Percentiles rank a stretch among this genome's conserved stretches.
phyloP scores from a whole-genome alignment of 176 grass and related monocot genomes.

The Tuctoria greenei region DNA sequence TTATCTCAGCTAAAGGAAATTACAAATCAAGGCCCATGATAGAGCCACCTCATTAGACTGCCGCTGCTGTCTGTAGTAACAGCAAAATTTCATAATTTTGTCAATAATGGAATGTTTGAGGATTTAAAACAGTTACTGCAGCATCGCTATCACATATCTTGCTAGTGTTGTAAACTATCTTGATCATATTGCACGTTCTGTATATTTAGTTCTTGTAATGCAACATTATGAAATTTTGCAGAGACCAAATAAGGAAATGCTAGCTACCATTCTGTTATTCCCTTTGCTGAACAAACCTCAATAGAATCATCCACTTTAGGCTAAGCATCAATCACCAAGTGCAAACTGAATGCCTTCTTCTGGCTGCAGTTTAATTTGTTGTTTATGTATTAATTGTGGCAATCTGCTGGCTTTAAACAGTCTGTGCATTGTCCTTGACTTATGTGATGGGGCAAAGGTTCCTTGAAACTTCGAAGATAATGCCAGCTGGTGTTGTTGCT shows the following conservation, averaged over 20 bases:
- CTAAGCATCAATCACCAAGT: background rate
- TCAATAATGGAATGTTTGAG: no score
- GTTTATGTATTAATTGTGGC: slow-evolving; percentile 1
- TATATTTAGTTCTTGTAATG: background rate
- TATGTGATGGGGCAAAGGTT: slow-evolving; percentile 87
- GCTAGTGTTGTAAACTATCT: background rate
- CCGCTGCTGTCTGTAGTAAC: no score
- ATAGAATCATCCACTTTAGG: background rate
- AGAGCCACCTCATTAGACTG: background rate
- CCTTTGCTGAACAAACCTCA: background rate
- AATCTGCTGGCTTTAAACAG: slow-evolving; percentile 50
- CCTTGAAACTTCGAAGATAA: slow-evolving; percentile 83
- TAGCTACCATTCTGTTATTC: background rate
- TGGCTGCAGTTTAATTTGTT: slow-evolving; percentile 24
- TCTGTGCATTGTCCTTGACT: slow-evolving; percentile 69
- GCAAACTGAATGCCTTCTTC: background rate
- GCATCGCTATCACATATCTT: background rate
- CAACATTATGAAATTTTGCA: background rate
- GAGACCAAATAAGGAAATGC: background rate
- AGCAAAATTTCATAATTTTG: no score
- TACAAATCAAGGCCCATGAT: background rate
- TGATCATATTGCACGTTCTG: background rate
- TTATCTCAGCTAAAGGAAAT: background rate
- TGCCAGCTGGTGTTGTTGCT: slow-evolving; percentile 89
- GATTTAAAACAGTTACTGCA: background rate